Evolutionary conservation across 2,329 filamentous ascomycete species (phyloP).

Genomic region (Fusarium solani-melongenae): DNA sequence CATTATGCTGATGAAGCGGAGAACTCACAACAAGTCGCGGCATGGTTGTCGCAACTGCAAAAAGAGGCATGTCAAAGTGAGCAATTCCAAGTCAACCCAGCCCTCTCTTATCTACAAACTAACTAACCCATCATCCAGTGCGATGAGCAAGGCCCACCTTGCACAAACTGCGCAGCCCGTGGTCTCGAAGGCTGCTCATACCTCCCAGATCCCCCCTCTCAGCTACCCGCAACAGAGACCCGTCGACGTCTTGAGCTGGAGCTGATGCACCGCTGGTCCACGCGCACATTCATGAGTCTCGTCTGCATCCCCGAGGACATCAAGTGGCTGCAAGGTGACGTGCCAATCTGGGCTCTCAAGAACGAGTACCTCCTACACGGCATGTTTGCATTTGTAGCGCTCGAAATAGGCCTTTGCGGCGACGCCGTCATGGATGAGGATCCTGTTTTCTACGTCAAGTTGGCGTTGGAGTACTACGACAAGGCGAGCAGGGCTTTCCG

Average conservation of each 20-base stretch:
- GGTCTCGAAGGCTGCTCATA: slow-evolving; percentile 38
- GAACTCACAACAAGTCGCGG: slow-evolving; percentile 39
- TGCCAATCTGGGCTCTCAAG: slow-evolving; percentile 51
- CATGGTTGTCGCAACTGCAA: slow-evolving; percentile 43
- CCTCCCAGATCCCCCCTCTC: slow-evolving; percentile 15
- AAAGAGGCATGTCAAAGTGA: slow-evolving; percentile 40
- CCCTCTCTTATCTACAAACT: neutral
- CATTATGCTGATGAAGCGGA: slow-evolving; percentile 32
- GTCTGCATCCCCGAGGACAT: slow-evolving; percentile 52
- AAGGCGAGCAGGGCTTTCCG: slow-evolving; percentile 38
- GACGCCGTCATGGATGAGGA: slow-evolving; percentile 25
- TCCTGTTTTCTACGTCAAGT: slow-evolving; percentile 29
- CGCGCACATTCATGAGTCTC: slow-evolving; percentile 54
- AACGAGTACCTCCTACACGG: slow-evolving; percentile 54
- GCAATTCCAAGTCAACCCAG: neutral
- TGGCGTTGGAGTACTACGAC: slow-evolving; percentile 42
- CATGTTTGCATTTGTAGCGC: slow-evolving; percentile 42
- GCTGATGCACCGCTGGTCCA: slow-evolving; percentile 63
- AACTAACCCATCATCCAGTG: slow-evolving; percentile 40
- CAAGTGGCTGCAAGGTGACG: slow-evolving; percentile 47
- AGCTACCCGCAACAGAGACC: slow-evolving; percentile 23
- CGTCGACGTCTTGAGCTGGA: slow-evolving; percentile 56
- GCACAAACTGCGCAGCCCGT: slow-evolving; percentile 47
- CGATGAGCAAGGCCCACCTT: slow-evolving; percentile 51
- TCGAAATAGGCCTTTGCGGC: slow-evolving; percentile 38